Percentiles rank a stretch among this genome's conserved stretches.
Evolutionary conservation across 2,329 filamentous ascomycete genomes (phyloP).

Genomic region (Diaporthe humulicola): DNA sequence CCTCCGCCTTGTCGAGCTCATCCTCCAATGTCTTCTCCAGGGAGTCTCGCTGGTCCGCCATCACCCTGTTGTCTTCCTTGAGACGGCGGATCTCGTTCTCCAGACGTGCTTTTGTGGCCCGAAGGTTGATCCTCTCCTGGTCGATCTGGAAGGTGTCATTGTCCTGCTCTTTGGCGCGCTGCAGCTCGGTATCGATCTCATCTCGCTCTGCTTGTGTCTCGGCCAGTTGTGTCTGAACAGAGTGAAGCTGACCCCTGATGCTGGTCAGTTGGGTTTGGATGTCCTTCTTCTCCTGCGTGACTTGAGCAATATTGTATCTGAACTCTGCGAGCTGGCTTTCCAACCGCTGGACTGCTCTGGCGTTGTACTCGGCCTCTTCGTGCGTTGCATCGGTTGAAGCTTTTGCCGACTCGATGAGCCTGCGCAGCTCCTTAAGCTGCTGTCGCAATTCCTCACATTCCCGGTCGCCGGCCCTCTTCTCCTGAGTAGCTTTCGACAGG

Average conservation of each 20-base stretch:
- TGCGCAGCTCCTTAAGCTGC: constrained; percentile 55
- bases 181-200: constrained; percentile 73
- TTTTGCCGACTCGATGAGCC: constrained; percentile 47
- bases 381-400: constrained; percentile 48
- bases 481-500: constrained; percentile 73
- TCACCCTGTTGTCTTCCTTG: constrained; percentile 71
- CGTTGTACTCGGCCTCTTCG: constrained; percentile 52
- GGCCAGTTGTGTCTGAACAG: constrained; percentile 67
- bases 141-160: constrained; percentile 71
- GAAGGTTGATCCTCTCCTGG: constrained; percentile 77
- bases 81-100: constrained; percentile 76
- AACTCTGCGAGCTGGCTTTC: constrained; percentile 70
- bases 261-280: constrained; percentile 74
- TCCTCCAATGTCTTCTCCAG: constrained; percentile 75
- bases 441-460: constrained; percentile 59
- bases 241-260: constrained; percentile 71
- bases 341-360: constrained; percentile 63
- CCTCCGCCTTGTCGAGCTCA: constrained; percentile 74
- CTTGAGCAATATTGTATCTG: constrained; percentile 68
- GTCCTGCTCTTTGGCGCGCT: constrained; percentile 66
- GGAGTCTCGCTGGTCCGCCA: constrained; percentile 68
- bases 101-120: constrained; percentile 75
- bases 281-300: constrained; percentile 71
- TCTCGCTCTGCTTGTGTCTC: constrained; percentile 76
- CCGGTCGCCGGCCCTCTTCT: constrained; percentile 58